Conservation (phyloP, 257 asterid genomes). For the Capsicum rhomboideum region DNA sequence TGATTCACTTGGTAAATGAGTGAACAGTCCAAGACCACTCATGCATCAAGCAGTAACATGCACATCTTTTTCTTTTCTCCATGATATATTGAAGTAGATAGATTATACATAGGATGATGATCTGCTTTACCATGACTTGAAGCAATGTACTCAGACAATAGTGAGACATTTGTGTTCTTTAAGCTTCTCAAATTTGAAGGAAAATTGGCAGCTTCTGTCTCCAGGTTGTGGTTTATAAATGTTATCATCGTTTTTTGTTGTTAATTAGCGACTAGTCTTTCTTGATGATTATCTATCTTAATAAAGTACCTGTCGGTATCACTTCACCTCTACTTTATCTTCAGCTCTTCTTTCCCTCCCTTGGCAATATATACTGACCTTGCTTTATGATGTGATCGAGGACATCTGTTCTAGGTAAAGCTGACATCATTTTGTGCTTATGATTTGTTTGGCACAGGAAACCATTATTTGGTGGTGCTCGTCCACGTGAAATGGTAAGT, state of each 20-base stretch:
- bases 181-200: not conserved
- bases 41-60: not conserved
- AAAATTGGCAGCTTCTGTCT: not conserved
- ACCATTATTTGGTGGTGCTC: constrained; percentile 72
- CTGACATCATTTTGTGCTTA: constrained; percentile 12
- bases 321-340: not conserved
- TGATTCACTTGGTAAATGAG: not conserved
- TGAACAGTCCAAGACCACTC: not conserved
- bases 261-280: not conserved
- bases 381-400: constrained; percentile 1
- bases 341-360: not conserved
- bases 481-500: constrained; percentile 81
- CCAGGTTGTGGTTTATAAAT: not conserved
- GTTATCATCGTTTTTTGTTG: not conserved
- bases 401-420: constrained; percentile 14
- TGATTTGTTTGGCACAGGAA: constrained; percentile 42
- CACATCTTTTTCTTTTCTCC: not conserved
- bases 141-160: not conserved
- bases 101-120: not conserved
- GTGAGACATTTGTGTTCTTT: not conserved
- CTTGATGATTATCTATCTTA: not conserved
- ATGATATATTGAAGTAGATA: not conserved
- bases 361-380: not conserved
- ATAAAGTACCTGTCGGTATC: not conserved
- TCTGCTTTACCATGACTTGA: not conserved